These are phyloP conservation scores for Fraxinus dipetala DNA, from an alignment of 305 asterid genomes.

Conservation along the genomic window DNA sequence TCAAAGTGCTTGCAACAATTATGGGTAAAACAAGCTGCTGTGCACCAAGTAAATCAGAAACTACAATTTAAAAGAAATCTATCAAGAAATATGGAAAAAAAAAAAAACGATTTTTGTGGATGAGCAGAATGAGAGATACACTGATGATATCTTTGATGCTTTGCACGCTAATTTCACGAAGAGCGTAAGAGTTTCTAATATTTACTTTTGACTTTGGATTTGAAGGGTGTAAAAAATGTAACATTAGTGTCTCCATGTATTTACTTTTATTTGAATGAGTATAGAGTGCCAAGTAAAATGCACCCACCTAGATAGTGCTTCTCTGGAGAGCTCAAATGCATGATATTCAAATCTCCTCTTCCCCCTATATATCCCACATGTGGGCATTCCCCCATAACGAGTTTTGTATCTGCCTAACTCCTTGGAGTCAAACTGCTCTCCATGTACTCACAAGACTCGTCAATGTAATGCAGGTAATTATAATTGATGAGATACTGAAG, in stretches of 20 bases:
- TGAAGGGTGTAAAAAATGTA: not conserved
- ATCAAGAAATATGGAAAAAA: not conserved
- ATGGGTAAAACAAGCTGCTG: not conserved
- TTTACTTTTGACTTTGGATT: not conserved
- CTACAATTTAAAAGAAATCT: not conserved
- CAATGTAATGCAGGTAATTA: conserved; percentile 62
- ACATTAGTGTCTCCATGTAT: not conserved
- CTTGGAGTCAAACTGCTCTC: not conserved
- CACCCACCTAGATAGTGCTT: not conserved
- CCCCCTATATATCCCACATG: not conserved
- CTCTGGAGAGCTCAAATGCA: not conserved
- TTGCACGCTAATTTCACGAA: not conserved
- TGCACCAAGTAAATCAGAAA: not conserved
- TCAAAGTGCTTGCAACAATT: not conserved
- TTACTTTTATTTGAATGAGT: not conserved
- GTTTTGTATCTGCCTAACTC: not conserved
- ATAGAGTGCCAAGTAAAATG: not conserved
- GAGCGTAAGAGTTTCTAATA: not conserved
- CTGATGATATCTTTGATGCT: not conserved
- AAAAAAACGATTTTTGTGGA: not conserved
- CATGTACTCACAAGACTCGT: not conserved
- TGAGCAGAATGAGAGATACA: not conserved
- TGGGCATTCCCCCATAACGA: not conserved
- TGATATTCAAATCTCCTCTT: not conserved
- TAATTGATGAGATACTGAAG: conserved; percentile 93